phyloP scores from a whole-genome alignment of 2,329 filamentous ascomycete species.

The Hypomyces rosellus region DNA sequence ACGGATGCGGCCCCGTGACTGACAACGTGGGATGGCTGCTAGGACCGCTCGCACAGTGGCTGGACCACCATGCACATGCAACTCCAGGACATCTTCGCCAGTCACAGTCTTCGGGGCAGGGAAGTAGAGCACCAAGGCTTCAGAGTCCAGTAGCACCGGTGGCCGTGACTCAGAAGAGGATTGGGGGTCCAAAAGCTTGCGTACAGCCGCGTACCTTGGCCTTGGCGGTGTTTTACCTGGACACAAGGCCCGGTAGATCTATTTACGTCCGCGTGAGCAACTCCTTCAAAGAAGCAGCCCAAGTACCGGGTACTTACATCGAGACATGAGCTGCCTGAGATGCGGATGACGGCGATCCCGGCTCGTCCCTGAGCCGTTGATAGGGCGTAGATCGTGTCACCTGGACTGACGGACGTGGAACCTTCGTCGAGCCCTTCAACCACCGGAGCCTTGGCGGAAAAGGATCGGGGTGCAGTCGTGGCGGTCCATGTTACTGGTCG shows the following conservation, averaged over 20 bases:
- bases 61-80: constrained; percentile 89
- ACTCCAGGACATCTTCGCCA: constrained; percentile 84
- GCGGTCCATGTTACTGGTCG: too few species aligned
- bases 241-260: constrained; percentile 49
- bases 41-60: constrained; percentile 86
- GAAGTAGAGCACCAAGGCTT: constrained; percentile 77
- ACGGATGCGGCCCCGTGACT: constrained; percentile 46
- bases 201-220: constrained; percentile 59
- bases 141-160: constrained; percentile 66
- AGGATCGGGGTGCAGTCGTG: too few species aligned
- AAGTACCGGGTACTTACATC: constrained; percentile 42
- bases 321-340: constrained; percentile 73
- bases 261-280: neutral
- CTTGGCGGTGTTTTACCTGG: constrained; percentile 38
- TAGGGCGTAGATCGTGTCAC: constrained; percentile 80
- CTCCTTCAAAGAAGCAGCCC: neutral
- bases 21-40: constrained; percentile 60
- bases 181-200: constrained; percentile 60
- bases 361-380: constrained; percentile 81
- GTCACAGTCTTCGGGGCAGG: constrained; percentile 77
- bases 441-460: neutral
- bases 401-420: constrained; percentile 12
- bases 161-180: constrained; percentile 8
- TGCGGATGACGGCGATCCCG: constrained; percentile 82
- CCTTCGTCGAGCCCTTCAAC: neutral